Base-by-base conservation (phyloP, 176 grass and related monocot genomes). In the Musa beccarii region DNA sequence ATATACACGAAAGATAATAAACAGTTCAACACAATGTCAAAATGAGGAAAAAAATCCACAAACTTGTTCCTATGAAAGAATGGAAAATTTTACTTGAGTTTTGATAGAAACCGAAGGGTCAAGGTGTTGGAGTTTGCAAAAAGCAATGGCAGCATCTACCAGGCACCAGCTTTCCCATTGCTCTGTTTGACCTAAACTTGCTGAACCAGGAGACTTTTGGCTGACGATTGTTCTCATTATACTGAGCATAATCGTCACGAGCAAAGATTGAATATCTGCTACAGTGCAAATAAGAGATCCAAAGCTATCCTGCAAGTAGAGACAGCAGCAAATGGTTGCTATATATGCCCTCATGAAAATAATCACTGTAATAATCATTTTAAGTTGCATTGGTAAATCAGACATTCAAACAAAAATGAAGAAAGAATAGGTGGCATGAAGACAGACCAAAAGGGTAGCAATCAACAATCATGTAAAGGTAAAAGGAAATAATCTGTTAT, bases 91-190 rank as follows among this genome's bases (percentile, higher is more conserved):
- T 93, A 89, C 94, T 81, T 98, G 94, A 75, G 90, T 79, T 86
- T 91, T 98, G 72, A 87, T 78, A 75, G 90, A 85, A 77, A 98
- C 72, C 73, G 82, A 87, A 77, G 94, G 90, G 77, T 93, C 88
- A 53, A 97, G 80, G 61, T 97, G 94, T 79, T 97, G 94, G 76
- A 97, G 85, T 82, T 89, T 97, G 79, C 94, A 97, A 85, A 97
- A 97, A 68, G 86, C 86, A 85, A 93, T 93, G 26, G 90, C 90
- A 52, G 94, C 74, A 84, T 97, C 88, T 54, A 97, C 70, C 59
- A 97, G 87, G 80, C 90, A 97, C 79, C 78, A 87, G 69, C 79
- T 91, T 72, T 97, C 88, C 68, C 90, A 77, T 54, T 90, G 86
- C 61, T 90, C 88, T 81, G 79, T 76, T 49, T 91, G 86, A 81